Base-by-base conservation (phyloP, 2,329 filamentous ascomycete genomes). In the Pseudogymnoascus verrucosus region DNA sequence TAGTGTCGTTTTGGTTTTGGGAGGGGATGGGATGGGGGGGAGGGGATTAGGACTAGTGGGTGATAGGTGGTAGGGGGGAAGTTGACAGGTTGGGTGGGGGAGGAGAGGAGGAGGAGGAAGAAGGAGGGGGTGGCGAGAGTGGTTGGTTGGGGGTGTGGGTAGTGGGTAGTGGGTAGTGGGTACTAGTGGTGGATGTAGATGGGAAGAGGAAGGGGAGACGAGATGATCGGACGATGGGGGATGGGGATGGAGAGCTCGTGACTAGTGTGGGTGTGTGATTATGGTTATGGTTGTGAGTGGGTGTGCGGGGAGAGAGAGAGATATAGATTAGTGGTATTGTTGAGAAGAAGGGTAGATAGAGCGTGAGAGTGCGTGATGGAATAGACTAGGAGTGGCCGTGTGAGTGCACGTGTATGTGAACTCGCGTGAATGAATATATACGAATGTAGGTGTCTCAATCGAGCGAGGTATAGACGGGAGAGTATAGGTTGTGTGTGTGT, bases 11-110 rank as follows among this genome's bases (percentile, higher is more conserved):
- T 31, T 31, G 28, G 28, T 31, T 31, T 28, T 61, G 65, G 59
- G 44, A 60, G 69, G 70, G 60, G 44, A 57, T 69, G 70, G 68
- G 67, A 67, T 67, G 28, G 68, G 68, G 69, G 65, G 61, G 61
- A 39, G 26, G 34, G 54, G 44, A 16, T 40, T 40, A 6, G 64
- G 51, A 64, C 63, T 40, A 39, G 28, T 23, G 61, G 51, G 37
- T 62, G 65, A 65, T 69, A 68, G 66, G 63, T 68, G 66, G 66
- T 37, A 68, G 4, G 65, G 64, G 62, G 65, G 66, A 65, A 67
- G 64, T 66, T 63, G 69, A 65, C 67, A 65, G 67, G 64, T 26
- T 65, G 67, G 68, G 67, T 40, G 37, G 37, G 36, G 68, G 65
- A 66, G 65, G 26, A 26, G n/a, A n/a, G n/a, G 28, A 28, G 28